Evolutionary conservation across 148 eudicot genomes (phyloP).

Genomic region (Amaranthus hypochondriacus): DNA sequence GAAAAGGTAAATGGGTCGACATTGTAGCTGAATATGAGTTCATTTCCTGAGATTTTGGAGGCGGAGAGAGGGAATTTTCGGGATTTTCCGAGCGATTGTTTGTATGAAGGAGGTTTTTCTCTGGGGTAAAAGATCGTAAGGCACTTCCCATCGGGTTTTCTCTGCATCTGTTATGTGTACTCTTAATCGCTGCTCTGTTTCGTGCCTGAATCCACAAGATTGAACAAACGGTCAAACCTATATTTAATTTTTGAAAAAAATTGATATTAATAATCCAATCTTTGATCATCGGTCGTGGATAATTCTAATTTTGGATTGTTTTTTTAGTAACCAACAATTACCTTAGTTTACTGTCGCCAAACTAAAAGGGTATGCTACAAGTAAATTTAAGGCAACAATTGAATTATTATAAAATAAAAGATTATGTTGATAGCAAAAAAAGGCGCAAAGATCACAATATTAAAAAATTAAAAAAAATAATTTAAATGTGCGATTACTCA

Average conservation of each 20-base stretch:
- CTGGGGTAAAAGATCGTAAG: constrained; percentile 77
- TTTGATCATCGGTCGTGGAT: too few species aligned
- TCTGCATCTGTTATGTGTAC: constrained; percentile 82
- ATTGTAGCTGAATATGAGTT: constrained; percentile 56
- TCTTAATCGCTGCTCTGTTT: constrained; percentile 65
- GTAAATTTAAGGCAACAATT: too few species aligned
- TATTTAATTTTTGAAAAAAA: background rate
- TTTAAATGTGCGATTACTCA: too few species aligned
- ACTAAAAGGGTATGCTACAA: too few species aligned
- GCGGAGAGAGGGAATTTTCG: constrained; percentile 42
- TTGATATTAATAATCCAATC: too few species aligned
- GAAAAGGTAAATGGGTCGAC: constrained; percentile 70
- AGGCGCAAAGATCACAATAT: too few species aligned
- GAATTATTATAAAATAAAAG: too few species aligned
- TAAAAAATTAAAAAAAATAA: too few species aligned
- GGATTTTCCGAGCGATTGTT: constrained; percentile 33
- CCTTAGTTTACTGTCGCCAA: too few species aligned
- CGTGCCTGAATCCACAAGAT: constrained; percentile 50
- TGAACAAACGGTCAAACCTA: background rate
- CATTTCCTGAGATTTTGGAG: constrained; percentile 42
- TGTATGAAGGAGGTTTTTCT: constrained; percentile 49
- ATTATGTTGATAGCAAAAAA: too few species aligned
- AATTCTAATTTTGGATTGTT: too few species aligned
- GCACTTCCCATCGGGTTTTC: constrained; percentile 90
- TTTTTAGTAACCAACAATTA: too few species aligned